A percentile compares a stretch with the other conserved stretches of the same genome.
Evolutionary conservation across 2,329 filamentous ascomycete genomes (phyloP).

Genomic region (Trichoderma sp.): DNA sequence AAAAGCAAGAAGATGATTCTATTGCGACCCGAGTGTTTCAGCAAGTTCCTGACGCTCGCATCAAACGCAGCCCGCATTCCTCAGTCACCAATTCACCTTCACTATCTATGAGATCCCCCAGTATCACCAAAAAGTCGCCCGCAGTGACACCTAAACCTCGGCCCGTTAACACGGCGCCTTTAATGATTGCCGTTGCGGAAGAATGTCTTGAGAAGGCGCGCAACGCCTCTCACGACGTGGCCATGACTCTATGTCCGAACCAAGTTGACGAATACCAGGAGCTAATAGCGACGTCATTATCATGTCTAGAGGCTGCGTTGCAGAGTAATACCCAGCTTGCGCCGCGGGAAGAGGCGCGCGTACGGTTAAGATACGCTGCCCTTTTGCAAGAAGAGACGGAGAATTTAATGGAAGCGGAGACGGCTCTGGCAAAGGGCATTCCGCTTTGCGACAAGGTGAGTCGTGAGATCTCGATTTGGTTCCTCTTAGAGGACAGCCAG

Average conservation of each 20-base stretch:
- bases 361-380: conserved; percentile 70
- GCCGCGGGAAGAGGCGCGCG: conserved; percentile 67
- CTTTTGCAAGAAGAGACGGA: conserved; percentile 75
- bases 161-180: conserved; percentile 53
- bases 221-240: conserved; percentile 49
- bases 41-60: conserved; percentile 18
- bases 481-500: no score
- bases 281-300: conserved; percentile 69
- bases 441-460: conserved; percentile 65
- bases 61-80: conserved; percentile 42
- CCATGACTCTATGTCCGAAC: conserved; percentile 39
- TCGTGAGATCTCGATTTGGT: background rate
- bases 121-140: conserved; percentile 45
- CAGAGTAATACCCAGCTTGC: conserved; percentile 57
- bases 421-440: conserved; percentile 69
- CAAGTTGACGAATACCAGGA: conserved; percentile 68
- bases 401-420: conserved; percentile 72
- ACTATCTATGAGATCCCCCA: conserved; percentile 42
- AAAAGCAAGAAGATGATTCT: conserved; percentile 23
- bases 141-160: conserved; percentile 43
- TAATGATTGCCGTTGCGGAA: conserved; percentile 72
- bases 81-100: conserved; percentile 46
- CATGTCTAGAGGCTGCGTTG: conserved; percentile 70
- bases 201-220: conserved; percentile 73
- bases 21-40: conserved; percentile 21